These are phyloP conservation scores for Cucurbita argyrosperma DNA, from an alignment of 306 rosid species.

Conservation along the genomic window DNA sequence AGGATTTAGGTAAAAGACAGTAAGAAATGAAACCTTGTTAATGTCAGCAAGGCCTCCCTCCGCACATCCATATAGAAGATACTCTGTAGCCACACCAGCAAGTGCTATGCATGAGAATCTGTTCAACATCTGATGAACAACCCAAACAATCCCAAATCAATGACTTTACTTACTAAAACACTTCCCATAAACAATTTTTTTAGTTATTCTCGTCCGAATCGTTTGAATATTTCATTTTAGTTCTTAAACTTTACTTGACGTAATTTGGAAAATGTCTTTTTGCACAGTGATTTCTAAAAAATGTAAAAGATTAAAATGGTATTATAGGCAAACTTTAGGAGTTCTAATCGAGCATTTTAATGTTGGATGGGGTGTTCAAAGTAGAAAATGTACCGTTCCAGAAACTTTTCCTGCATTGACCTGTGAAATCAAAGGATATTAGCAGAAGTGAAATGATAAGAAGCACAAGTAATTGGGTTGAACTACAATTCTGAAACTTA, in stretches of 20 bases:
- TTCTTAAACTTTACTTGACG: not conserved
- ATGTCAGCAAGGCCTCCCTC: slow-evolving; percentile 96
- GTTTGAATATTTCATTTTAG: not conserved
- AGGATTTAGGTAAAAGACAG: not conserved
- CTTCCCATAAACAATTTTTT: not conserved
- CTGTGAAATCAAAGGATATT: slow-evolving; percentile 22
- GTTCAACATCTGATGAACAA: slow-evolving; percentile 45
- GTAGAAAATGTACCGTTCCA: slow-evolving; percentile 43
- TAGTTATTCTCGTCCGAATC: no score
- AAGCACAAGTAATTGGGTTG: not conserved
- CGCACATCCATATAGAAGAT: slow-evolving; percentile 63
- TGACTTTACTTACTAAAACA: not conserved
- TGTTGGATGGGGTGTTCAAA: not conserved
- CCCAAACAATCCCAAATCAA: not conserved
- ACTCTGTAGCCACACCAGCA: slow-evolving; percentile 85
- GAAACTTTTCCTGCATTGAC: slow-evolving; percentile 67
- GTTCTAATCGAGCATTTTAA: no score
- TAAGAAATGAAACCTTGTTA: slow-evolving; percentile 46
- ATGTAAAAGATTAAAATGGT: no score
- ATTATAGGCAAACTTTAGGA: not conserved
- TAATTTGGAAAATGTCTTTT: no score
- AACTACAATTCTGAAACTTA: slow-evolving; percentile 13
- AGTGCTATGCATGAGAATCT: slow-evolving; percentile 83
- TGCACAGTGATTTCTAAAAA: no score
- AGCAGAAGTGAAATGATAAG: not conserved